These are phyloP conservation scores for Boletus vinaceobasis DNA, from an alignment of 768 basidiomycete species.

Conservation along the genomic window DNA sequence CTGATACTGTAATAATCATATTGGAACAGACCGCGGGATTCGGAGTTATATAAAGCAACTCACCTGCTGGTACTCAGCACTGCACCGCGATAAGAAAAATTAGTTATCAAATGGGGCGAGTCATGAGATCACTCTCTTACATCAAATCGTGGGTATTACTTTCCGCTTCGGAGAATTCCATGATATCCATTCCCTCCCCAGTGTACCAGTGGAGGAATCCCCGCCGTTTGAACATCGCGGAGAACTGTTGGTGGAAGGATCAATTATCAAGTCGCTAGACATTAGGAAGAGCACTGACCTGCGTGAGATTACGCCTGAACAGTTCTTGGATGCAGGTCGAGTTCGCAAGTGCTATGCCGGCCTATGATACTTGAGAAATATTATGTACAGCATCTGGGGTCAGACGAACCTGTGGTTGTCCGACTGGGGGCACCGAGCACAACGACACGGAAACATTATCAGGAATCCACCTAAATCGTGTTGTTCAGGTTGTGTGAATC, in stretches of 20 bases:
- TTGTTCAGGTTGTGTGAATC: constrained; percentile 1
- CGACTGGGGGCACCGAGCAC: constrained; percentile 80
- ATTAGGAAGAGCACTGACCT: constrained; percentile 37
- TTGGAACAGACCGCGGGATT: neutral
- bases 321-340: constrained; percentile 84
- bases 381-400: neutral
- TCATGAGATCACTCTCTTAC: constrained; percentile 42
- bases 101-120: constrained; percentile 1
- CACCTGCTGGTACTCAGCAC: constrained; percentile 89
- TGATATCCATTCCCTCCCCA: constrained; percentile 84
- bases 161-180: constrained; percentile 85
- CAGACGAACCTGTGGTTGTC: constrained; percentile 58
- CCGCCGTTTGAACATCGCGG: constrained; percentile 75
- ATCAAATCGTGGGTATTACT: constrained; percentile 78
- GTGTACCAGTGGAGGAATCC: constrained; percentile 93
- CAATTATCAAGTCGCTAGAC: neutral
- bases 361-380: constrained; percentile 34
- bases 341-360: constrained; percentile 70
- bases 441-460: constrained; percentile 85
- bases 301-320: constrained; percentile 68
- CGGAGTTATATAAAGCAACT: constrained; percentile 10
- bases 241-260: constrained; percentile 46
- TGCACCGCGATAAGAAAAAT: constrained; percentile 27
- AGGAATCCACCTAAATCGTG: constrained; percentile 69
- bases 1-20: constrained; percentile 46